Conservation (phyloP, 768 basidiomycete species). For the Naganishia vaughanmartiniae region DNA sequence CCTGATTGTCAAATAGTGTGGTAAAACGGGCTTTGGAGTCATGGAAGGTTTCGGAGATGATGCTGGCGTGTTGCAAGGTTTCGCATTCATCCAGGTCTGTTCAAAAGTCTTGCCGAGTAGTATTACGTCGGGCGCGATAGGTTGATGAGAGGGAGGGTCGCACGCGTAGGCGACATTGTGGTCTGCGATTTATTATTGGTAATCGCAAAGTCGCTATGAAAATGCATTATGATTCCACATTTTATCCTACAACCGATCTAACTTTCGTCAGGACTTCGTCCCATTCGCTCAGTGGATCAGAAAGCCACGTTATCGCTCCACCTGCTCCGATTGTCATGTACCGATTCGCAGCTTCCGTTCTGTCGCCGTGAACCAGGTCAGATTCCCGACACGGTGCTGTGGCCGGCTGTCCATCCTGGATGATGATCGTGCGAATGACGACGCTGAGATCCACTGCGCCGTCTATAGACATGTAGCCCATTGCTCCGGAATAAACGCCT, state of each 20-base stretch:
- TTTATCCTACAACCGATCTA: constrained; percentile 42
- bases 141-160: too few relatives aligned
- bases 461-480: constrained; percentile 87
- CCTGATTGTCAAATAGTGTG: background rate
- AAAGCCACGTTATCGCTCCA: constrained; percentile 93
- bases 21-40: too few relatives aligned
- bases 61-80: too few relatives aligned
- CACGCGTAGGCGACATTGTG: too few relatives aligned
- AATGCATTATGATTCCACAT: background rate
- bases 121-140: too few relatives aligned
- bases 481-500: constrained; percentile 77
- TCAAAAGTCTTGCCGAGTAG: too few relatives aligned
- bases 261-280: constrained; percentile 90
- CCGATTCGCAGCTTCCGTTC: constrained; percentile 33
- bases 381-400: background rate
- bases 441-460: constrained; percentile 91
- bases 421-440: constrained; percentile 83
- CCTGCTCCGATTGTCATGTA: constrained; percentile 70
- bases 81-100: too few relatives aligned
- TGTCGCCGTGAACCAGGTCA: background rate
- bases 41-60: too few relatives aligned
- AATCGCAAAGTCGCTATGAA: background rate
- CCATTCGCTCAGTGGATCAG: constrained; percentile 82
- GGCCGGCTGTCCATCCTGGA: constrained; percentile 32
- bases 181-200: too few relatives aligned